phyloP scores from a whole-genome alignment of 371 early-diverging fungal species.

The Mortierella sp. region DNA sequence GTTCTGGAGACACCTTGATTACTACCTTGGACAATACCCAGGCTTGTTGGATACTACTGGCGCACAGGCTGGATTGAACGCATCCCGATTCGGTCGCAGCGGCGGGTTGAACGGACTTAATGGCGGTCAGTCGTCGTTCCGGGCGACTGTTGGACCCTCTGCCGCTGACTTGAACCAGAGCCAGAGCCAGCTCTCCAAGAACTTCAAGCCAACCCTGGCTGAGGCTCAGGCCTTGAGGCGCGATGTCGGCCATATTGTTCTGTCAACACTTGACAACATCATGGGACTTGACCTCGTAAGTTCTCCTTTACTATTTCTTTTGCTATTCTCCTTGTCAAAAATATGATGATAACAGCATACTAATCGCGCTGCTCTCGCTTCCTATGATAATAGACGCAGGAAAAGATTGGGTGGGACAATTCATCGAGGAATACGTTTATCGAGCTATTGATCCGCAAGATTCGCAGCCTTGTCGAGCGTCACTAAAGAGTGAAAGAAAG shows the following conservation, averaged over 20 bases:
- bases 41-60: conserved; percentile 38
- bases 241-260: conserved; percentile 63
- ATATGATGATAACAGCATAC: not conserved
- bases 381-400: conserved; percentile 34
- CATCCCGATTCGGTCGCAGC: conserved; percentile 61
- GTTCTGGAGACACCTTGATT: conserved; percentile 68
- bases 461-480: conserved; percentile 63
- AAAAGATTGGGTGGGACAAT: conserved; percentile 56
- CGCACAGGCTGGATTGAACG: conserved; percentile 28
- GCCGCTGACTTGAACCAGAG: conserved; percentile 15
- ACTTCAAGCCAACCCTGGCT: conserved; percentile 57
- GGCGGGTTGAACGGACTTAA: conserved; percentile 30
- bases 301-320: not conserved
- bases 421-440: conserved; percentile 65
- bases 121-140: conserved; percentile 18
- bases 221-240: conserved; percentile 63
- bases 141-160: conserved; percentile 39
- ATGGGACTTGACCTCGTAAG: conserved; percentile 58
- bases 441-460: conserved; percentile 64
- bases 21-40: conserved; percentile 58
- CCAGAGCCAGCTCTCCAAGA: conserved; percentile 50
- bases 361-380: not conserved
- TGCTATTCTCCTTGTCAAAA: not conserved
- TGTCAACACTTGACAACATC: conserved; percentile 59
- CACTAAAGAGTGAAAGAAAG: conserved; percentile 22